Conservation (phyloP, 148 eudicot species). For the Camellia japonica region DNA sequence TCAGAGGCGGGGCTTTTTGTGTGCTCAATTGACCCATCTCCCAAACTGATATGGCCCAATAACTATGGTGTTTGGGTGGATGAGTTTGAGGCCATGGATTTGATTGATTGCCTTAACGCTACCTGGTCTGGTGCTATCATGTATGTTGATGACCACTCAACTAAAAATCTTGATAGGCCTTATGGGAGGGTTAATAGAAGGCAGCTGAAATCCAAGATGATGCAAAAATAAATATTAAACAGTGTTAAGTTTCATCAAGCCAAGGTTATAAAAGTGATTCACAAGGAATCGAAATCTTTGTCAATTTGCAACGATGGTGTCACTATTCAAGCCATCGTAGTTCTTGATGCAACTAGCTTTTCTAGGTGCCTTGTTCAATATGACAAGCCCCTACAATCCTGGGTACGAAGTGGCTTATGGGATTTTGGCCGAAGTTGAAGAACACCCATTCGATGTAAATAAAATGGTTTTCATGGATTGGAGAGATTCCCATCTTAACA, state of each 20-base stretch:
- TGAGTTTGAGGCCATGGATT: conserved; percentile 96
- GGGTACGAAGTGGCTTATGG: conserved; percentile 97
- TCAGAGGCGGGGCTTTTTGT: conserved; percentile 85
- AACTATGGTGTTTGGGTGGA: conserved; percentile 99
- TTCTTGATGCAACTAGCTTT: conserved; percentile 94
- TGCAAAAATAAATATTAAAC: conserved; percentile 78
- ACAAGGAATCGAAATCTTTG: conserved; percentile 69
- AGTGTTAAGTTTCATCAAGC: conserved; percentile 91
- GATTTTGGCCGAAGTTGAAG: conserved; percentile 87
- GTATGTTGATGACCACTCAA: conserved; percentile 55
- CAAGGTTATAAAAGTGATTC: conserved; percentile 73
- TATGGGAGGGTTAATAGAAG: conserved; percentile 90
- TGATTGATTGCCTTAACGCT: conserved; percentile 86
- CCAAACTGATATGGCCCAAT: conserved; percentile 58
- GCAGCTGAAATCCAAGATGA: conserved; percentile 85
- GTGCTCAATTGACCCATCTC: conserved; percentile 65
- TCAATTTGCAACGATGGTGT: conserved; percentile 80
- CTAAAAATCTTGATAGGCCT: conserved; percentile 72
- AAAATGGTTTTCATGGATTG: conserved; percentile 98
- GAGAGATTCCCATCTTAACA: conserved; percentile 84
- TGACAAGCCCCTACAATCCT: conserved; percentile 84
- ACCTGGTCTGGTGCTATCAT: conserved; percentile 94
- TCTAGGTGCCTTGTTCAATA: conserved; percentile 79
- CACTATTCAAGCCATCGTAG: conserved; percentile 72
- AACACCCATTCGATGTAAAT: conserved; percentile 84